Conservation (phyloP, 495 filamentous ascomycete genomes). For the Penicillium egyptiacum region DNA sequence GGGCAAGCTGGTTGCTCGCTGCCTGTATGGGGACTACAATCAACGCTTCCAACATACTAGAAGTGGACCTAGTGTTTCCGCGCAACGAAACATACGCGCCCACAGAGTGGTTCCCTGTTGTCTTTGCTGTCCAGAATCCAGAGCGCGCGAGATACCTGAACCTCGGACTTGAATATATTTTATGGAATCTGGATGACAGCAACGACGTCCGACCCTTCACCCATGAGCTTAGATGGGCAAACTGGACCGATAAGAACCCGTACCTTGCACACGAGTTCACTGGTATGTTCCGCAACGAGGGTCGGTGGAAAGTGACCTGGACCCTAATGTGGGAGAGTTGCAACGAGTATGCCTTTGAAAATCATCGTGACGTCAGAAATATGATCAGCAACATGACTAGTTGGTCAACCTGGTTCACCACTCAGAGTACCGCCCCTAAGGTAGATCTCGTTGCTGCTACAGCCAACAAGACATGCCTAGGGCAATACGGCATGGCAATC, state of each 20-base stretch:
- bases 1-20: conserved; percentile 3
- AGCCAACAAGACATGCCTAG: conserved; percentile 16
- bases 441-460: conserved; percentile 26
- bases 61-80: conserved; percentile 2
- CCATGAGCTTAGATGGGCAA: conserved; percentile 7
- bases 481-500: conserved; percentile 9
- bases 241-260: conserved; percentile 22
- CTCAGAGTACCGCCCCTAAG: conserved; percentile 1
- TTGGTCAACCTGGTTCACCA: conserved; percentile 17
- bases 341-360: conserved; percentile 5
- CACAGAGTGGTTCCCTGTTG: conserved; percentile 1
- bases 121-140: conserved; percentile 4
- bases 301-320: conserved; percentile 20
- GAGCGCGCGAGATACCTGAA: conserved; percentile 4
- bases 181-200: not conserved
- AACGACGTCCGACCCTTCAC: not conserved
- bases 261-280: conserved; percentile 18
- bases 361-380: not conserved
- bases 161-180: not conserved
- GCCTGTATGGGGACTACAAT: conserved; percentile 2
- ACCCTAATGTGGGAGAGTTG: conserved; percentile 18
- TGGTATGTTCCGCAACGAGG: not conserved
- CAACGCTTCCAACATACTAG: conserved; percentile 2
- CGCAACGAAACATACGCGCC: conserved; percentile 7
- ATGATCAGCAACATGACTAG: conserved; percentile 10